These are phyloP conservation scores for Triticum aestivum DNA, from an alignment of 176 grass and related monocot species.

Conservation along the genomic window DNA sequence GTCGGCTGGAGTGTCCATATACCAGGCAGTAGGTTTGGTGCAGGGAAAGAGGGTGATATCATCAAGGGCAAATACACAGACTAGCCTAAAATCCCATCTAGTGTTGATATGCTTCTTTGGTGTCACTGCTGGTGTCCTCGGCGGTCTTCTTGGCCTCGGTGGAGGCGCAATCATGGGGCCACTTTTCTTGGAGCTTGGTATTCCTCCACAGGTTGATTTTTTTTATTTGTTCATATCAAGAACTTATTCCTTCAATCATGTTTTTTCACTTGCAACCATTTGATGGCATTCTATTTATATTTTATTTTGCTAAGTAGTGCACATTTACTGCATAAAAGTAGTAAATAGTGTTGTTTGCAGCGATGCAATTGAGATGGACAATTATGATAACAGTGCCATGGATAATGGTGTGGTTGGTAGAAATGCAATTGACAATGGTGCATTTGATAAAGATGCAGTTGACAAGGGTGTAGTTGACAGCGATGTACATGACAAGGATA, in stretches of 20 bases:
- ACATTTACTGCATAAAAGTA: no score
- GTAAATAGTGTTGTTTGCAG: no score
- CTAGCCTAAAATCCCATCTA: slow-evolving; percentile 29
- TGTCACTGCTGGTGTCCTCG: slow-evolving; percentile 52
- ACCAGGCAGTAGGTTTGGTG: slow-evolving; percentile 59
- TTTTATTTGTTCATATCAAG: neutral
- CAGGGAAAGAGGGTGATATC: slow-evolving; percentile 54
- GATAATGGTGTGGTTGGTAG: neutral
- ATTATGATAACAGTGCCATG: neutral
- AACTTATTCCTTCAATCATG: neutral
- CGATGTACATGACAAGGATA: no score
- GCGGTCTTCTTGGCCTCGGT: slow-evolving; percentile 68
- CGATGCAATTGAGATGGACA: neutral
- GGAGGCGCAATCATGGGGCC: slow-evolving; percentile 83
- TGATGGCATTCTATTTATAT: neutral
- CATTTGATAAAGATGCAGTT: neutral
- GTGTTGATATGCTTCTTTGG: slow-evolving; percentile 50
- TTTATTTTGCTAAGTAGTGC: neutral
- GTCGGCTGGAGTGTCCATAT: slow-evolving; percentile 14
- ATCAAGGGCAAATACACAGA: slow-evolving; percentile 46
- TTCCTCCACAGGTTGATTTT: slow-evolving; percentile 57
- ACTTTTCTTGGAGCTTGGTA: slow-evolving; percentile 76
- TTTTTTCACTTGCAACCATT: neutral
- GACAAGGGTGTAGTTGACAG: no score
- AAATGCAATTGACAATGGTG: neutral